Base-by-base conservation (phyloP, 179 eudicot genomes). In the Sideroxylon spinosum region DNA sequence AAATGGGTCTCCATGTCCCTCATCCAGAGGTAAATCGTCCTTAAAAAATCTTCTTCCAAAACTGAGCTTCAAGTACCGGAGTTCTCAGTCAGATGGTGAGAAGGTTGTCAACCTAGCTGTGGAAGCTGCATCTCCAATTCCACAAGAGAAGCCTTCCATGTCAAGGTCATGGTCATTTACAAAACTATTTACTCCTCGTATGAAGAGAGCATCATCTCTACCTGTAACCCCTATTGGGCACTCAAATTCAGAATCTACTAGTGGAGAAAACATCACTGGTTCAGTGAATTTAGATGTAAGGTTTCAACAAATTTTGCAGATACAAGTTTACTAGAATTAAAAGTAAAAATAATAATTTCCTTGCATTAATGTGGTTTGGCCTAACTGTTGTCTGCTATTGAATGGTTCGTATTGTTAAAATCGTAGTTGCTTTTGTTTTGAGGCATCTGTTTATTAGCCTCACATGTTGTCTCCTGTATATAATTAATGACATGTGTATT, bases 141-240 rank as follows among this genome's bases (percentile, higher is more conserved):
- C 86, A 63, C 88, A 85, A 76, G 93, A 89, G 56, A 90, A 86
- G 84, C 83, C 90, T 57, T 81, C 87, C 19, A 84, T 90, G 19
- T 61, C 87, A 26, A 85, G 97, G 78, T 84, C 96, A 23, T 93
- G 93, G 86, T 91, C 97, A 68, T 79, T 95, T 68, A 62, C 95
- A 0, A 88, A 84, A 76, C 79, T 95, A n/a, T 92, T 96, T 74
- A 91, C 98, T 55, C 91, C 98, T 68, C 89, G 86, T 68, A 86
- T 82, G 78, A 92, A 88, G 56, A 87, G 85, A 81, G 83, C 94
- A 20, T 84, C 88, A 19, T 93, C 98, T 53, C 76, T 95, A 62
- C 97, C 98, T 49, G 87, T 73, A 50, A 90, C 94, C 20, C 91
- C 91, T 6, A 81, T 89, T 71, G 76, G 84, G 48, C 90, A 85